Evolutionary conservation across 495 filamentous ascomycete species (phyloP).

Genomic region (Umbilicaria muhlenbergii): DNA sequence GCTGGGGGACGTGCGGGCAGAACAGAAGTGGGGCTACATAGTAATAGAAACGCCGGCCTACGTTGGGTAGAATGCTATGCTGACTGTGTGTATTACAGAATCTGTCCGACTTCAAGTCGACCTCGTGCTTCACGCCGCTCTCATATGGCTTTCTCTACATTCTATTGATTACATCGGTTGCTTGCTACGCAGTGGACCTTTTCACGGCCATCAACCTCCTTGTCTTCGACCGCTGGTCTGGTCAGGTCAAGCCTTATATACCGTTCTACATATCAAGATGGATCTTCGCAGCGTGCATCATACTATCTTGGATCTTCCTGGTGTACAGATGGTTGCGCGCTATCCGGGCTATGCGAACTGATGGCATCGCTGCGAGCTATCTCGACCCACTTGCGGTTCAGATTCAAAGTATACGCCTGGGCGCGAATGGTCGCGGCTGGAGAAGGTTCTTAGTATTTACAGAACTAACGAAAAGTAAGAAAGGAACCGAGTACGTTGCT

Average conservation of each 20-base stretch:
- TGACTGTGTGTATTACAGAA: conserved; percentile 41
- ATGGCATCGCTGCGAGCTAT: conserved; percentile 80
- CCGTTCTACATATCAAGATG: conserved; percentile 60
- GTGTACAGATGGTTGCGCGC: conserved; percentile 64
- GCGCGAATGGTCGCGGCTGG: conserved; percentile 52
- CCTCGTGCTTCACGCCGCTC: conserved; percentile 55
- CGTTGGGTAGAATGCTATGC: neutral
- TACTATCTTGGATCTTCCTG: conserved; percentile 67
- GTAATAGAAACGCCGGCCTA: conserved; percentile 34
- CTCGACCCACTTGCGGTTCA: conserved; percentile 74
- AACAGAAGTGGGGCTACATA: conserved; percentile 92
- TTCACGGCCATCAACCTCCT: conserved; percentile 87
- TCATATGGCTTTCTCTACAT: conserved; percentile 79
- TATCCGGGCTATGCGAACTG: conserved; percentile 59
- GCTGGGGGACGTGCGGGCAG: conserved; percentile 45
- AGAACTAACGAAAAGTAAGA: conserved; percentile 79
- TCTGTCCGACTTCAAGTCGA: conserved; percentile 73
- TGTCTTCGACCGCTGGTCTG: conserved; percentile 58
- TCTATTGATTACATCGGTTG: conserved; percentile 59
- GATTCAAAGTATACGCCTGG: conserved; percentile 60
- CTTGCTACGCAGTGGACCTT: conserved; percentile 77
- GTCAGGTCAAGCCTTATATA: conserved; percentile 51
- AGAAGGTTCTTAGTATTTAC: conserved; percentile 83
- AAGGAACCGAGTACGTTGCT: conserved; percentile 80
- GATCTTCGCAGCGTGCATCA: conserved; percentile 83